Evolutionary conservation across 139 green algal genomes (phyloP), one percentile per base, ranked within the genome.

Genomic region (Edaphochlamys debaryana): DNA sequence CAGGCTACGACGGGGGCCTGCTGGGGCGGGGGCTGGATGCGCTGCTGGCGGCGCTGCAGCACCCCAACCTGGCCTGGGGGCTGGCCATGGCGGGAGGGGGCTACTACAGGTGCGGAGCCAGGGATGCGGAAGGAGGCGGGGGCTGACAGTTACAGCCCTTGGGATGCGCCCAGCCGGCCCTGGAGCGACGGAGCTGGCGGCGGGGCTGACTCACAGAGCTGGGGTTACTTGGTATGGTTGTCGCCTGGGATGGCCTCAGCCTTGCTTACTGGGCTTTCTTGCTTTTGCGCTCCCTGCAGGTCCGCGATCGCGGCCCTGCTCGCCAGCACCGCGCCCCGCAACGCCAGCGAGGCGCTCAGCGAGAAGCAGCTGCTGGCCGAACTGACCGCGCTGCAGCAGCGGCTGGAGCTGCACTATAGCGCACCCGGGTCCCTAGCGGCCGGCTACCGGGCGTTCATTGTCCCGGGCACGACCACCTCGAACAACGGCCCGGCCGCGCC

Each of bases 21-120:
- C 32, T 37, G 19, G 32, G 34, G 30, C 29, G 62, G 60, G 74
- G 30, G 15, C 60, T 81, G 40, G 60, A 81, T 32, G 58, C 29
- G 11, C 60, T 62, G 30, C 20, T 4, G 3, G 41, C 29, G 0
- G 74, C 58, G 20, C 11, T 62, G 74, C 7, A 20, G 40, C 58
- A 71, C n/a, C 40, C 60, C 23, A 81, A 81, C 62, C 22, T 81
- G 17, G 74, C 40, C 3, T 81, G 74, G 74, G 74, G 62, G 25
- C 41, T 81, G 40, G 30, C 34, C 60, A 63, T 81, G 40, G 40
- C 30, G 37, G 38, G 23, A 1, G 60, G 74, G 19, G 17, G 3
- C 3, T 71, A 30, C n/a, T 81, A 81, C 74, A 29, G 41, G 74
- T 81, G 74, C 27, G 73, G 30, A 41, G 66, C 34, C 32, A 15